Conservation (phyloP, 352 stramenopile genomes). For the Pythium insidiosum region DNA sequence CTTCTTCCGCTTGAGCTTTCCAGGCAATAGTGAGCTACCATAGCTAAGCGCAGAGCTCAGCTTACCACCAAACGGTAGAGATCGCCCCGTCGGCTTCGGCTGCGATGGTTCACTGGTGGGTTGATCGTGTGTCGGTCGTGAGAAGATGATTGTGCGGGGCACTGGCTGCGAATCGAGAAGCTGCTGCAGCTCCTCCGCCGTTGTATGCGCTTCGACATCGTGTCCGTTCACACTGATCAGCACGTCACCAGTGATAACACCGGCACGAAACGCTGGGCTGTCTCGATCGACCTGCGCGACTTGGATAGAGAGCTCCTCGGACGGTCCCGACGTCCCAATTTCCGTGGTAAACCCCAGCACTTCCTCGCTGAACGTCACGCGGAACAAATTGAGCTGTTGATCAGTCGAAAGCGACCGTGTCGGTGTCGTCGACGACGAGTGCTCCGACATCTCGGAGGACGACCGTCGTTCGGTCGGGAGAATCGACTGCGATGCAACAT, state of each 20-base stretch:
- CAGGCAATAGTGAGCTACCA: slow-evolving; percentile 48
- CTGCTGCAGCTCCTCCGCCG: slow-evolving; percentile 45
- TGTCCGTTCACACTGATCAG: slow-evolving; percentile 56
- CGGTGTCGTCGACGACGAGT: no score
- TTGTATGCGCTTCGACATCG: slow-evolving; percentile 52
- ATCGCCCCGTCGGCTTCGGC: slow-evolving; percentile 21
- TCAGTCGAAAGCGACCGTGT: slow-evolving; percentile 9
- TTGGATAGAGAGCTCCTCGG: slow-evolving; percentile 35
- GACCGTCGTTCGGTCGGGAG: no score
- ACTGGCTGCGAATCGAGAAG: slow-evolving; percentile 41
- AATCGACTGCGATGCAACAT: no score
- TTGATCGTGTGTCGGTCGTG: slow-evolving; percentile 30
- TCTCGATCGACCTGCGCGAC: slow-evolving; percentile 47
- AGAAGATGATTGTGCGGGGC: slow-evolving; percentile 52
- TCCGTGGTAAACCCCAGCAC: slow-evolving; percentile 31
- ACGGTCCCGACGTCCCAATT: slow-evolving; percentile 11
- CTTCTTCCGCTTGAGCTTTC: slow-evolving; percentile 64
- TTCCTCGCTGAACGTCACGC: slow-evolving; percentile 56
- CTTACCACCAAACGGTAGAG: slow-evolving; percentile 33
- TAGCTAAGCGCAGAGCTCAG: slow-evolving; percentile 59
- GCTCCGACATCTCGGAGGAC: background rate
- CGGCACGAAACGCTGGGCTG: slow-evolving; percentile 37
- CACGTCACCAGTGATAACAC: slow-evolving; percentile 47
- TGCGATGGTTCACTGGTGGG: slow-evolving; percentile 6
- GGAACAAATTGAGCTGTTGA: slow-evolving; percentile 34